Base-by-base conservation (phyloP, 768 basidiomycete species). In the Lepiota brunneoincarnata region DNA sequence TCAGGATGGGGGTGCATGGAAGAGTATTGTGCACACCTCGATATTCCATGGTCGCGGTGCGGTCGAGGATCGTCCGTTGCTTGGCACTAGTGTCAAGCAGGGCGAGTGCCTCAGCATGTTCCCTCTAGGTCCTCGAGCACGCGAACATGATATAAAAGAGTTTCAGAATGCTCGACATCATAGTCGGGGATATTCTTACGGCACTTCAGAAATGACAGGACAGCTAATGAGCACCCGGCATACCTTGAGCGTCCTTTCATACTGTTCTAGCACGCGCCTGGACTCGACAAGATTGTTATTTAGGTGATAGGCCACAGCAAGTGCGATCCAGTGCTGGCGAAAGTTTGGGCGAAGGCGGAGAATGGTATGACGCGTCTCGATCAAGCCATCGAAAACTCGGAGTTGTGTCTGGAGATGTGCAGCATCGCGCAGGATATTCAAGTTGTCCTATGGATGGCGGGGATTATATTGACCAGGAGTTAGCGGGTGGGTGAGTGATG, bases 401-500 rank as follows among this genome's bases (percentile, higher is more conserved):
- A 93, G 79, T 58, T 98, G 95, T 0, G 92, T 85, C 63, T 94
- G 91, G 9, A 99, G 79, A 45, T 89, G 82, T 6, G 95, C 92
- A 0, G 92, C 81, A 68, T 98, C 97, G 40, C 91, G 86, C 21
- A 99, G 71, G 60, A 99, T 87, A 68, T 96, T 96, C 63, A 97
- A 72, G 66, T 97, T 97, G 63, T 98, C 93, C 95, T 97, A 62
- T 49, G 17, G 34, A 35, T 36, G n/a, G 48, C 9, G 23, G 15
- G 42, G 2, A 14, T 31, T 23, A 43, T 31, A 53, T 24, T 24
- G 26, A 61, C 35, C 37, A 42, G 54, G 43, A 39, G 20, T 51
- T 31, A 17, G 41, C 7, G 11, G 39, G 48, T 36, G 39, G 17
- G 37, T 55, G 5, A 31, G 41, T 14, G 43, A 40, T 14, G 66